Evolutionary conservation across 768 basidiomycete species (phyloP), one percentile per base, ranked within the genome.

Genomic region (Hericium alpestre): DNA sequence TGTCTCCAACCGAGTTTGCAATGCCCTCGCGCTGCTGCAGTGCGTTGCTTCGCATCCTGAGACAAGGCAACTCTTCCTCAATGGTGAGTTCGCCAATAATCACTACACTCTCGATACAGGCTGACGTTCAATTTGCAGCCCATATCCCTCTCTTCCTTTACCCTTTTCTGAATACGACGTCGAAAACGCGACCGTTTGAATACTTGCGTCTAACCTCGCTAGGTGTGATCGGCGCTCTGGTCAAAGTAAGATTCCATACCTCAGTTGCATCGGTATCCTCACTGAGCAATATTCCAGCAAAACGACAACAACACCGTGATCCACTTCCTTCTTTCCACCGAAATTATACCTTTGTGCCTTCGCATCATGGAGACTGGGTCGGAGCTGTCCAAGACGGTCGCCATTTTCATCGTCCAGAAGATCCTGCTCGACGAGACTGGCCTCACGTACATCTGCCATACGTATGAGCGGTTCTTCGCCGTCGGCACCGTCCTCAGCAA

Each of bases 311-410:
- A 86, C 65, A 88, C 95, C 56, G 96, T 99, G 63, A 98, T 99
- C 71, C 95, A 97, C 74, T 99, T 99, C 78, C 80, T 99, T 46
- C 82, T 99, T 48, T 96, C 94, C 4, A 99, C 96, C 55, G 96
- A 99, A 76, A 99, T 99, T 70, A 99, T 99, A 68, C 96, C 96
- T 38, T 87, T 99, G 61, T 99, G 96, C 69, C 83, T 99, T 53
- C 87, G 96, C 54, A 99, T 99, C 71, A 99, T 99, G 96, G 96
- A 99, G 72, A 97, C 96, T 3, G 96, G 96, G 46, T 96, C 94
- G 3, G 96, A 99, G 65, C 82, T 99, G 16, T 93, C 90, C 58
- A 99, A 99, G 74, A 99, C 96, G 0, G 96, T 99, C 48, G 96
- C 96, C 46, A 99, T 99, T 66, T 99, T 99, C 72, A 99, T 99